Conservation (phyloP, 2,329 filamentous ascomycete genomes). For the Lecanosticta acicola region DNA sequence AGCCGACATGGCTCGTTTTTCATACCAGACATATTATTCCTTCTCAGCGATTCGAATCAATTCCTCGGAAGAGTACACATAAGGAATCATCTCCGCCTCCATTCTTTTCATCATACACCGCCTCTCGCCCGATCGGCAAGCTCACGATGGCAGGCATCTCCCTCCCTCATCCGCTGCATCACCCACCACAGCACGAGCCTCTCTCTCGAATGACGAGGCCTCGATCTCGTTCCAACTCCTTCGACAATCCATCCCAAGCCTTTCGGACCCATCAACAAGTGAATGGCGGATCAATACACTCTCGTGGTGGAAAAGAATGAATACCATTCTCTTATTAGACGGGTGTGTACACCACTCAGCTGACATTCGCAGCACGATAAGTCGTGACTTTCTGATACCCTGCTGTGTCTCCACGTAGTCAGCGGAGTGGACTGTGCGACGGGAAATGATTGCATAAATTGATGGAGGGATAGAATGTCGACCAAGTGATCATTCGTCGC, state of each 20-base stretch:
- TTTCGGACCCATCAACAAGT: conserved; percentile 53
- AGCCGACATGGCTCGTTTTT: conserved; percentile 50
- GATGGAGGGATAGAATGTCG: too few species aligned
- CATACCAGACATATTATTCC: conserved; percentile 54
- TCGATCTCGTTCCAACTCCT: too few species aligned
- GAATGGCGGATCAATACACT: conserved; percentile 53
- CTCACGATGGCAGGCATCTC: conserved; percentile 54
- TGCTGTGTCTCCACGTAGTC: too few species aligned
- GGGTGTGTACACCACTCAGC: too few species aligned
- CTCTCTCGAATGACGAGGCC: conserved; percentile 40
- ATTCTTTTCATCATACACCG: conserved; percentile 50
- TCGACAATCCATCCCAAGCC: conserved; percentile 41
- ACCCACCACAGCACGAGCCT: conserved; percentile 46
- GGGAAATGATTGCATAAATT: too few species aligned
- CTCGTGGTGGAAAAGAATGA: too few species aligned
- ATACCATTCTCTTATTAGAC: too few species aligned
- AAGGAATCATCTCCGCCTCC: conserved; percentile 53
- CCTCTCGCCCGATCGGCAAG: conserved; percentile 51
- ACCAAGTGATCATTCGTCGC: too few species aligned
- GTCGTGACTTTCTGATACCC: conserved; percentile 38
- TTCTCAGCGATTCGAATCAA: conserved; percentile 47
- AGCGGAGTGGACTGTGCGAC: too few species aligned
- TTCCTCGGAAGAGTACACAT: conserved; percentile 54
- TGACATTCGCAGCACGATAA: conserved; percentile 44
- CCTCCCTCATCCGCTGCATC: conserved; percentile 41